phyloP scores from a whole-genome alignment of 768 basidiomycete genomes.

The Boletus coccyginus region DNA sequence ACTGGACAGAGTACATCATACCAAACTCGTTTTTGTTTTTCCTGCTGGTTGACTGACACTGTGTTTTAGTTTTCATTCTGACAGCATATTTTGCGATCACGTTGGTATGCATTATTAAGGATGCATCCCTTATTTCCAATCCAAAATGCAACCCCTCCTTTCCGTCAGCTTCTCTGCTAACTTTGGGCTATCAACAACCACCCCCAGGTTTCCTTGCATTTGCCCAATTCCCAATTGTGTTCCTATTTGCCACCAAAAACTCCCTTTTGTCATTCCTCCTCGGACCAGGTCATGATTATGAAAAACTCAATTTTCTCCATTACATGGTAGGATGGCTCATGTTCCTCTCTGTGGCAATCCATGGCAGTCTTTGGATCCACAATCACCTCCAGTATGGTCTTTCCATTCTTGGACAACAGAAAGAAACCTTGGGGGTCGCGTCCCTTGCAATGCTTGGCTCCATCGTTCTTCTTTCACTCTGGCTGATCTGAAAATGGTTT shows the following conservation, averaged over 20 bases:
- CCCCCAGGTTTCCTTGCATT: slow-evolving; percentile 55
- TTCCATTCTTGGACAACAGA: slow-evolving; percentile 64
- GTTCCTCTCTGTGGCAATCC: slow-evolving; percentile 43
- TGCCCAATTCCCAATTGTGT: slow-evolving; percentile 56
- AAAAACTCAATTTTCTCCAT: slow-evolving; percentile 59
- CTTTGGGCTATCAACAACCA: background rate
- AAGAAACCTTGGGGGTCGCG: slow-evolving; percentile 73
- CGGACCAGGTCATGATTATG: slow-evolving; percentile 48
- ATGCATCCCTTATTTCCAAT: slow-evolving; percentile 61
- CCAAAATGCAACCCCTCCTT: slow-evolving; percentile 46
- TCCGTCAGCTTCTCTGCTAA: background rate
- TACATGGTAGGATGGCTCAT: slow-evolving; percentile 58
- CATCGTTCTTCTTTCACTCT: slow-evolving; percentile 61
- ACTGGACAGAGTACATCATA: slow-evolving; percentile 59
- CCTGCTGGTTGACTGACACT: background rate
- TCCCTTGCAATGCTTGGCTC: slow-evolving; percentile 61
- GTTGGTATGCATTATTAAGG: slow-evolving; percentile 57
- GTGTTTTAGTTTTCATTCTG: slow-evolving; percentile 51
- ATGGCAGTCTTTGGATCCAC: slow-evolving; percentile 68
- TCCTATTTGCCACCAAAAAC: too few relatives aligned
- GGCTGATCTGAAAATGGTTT: slow-evolving; percentile 54
- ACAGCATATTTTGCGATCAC: slow-evolving; percentile 53
- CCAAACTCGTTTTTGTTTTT: background rate
- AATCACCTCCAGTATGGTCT: slow-evolving; percentile 60
- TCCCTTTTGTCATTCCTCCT: slow-evolving; percentile 45